Percentiles rank a stretch among this genome's conserved stretches.
Conservation (phyloP, 164 flowering plant genomes). For the Stephania yunnanensis region DNA sequence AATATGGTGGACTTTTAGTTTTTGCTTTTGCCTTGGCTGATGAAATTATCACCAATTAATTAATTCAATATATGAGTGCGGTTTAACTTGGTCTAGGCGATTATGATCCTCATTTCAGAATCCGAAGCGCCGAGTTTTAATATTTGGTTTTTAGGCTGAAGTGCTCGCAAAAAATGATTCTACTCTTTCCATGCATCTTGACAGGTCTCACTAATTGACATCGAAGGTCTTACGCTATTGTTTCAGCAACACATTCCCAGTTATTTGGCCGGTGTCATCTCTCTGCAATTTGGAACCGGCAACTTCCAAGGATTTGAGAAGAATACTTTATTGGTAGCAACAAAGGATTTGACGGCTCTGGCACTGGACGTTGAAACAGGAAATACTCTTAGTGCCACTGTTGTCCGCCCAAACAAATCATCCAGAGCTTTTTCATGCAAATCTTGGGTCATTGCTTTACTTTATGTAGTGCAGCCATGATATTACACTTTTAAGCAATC, state of each 20-base stretch:
- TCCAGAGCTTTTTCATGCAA: slow-evolving; percentile 62
- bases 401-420: slow-evolving; percentile 66
- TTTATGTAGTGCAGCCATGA: background rate
- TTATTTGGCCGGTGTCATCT: slow-evolving; percentile 55
- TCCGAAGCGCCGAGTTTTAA: background rate
- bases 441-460: slow-evolving; percentile 46
- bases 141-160: background rate
- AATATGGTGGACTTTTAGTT: background rate
- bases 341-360: slow-evolving; percentile 71
- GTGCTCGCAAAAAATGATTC: background rate
- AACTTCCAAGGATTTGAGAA: slow-evolving; percentile 71
- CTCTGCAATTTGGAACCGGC: slow-evolving; percentile 60
- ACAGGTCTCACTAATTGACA: slow-evolving; percentile 66
- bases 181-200: slow-evolving; percentile 7
- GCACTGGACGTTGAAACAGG: slow-evolving; percentile 72
- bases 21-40: background rate
- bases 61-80: no score
- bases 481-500: background rate
- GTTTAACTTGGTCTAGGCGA: background rate
- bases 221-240: slow-evolving; percentile 45
- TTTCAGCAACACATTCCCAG: slow-evolving; percentile 52
- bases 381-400: slow-evolving; percentile 37
- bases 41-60: background rate
- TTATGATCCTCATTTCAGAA: background rate
- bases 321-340: slow-evolving; percentile 56